phyloP scores from a whole-genome alignment of 352 stramenopile genomes.

The Phytophthora pini region DNA sequence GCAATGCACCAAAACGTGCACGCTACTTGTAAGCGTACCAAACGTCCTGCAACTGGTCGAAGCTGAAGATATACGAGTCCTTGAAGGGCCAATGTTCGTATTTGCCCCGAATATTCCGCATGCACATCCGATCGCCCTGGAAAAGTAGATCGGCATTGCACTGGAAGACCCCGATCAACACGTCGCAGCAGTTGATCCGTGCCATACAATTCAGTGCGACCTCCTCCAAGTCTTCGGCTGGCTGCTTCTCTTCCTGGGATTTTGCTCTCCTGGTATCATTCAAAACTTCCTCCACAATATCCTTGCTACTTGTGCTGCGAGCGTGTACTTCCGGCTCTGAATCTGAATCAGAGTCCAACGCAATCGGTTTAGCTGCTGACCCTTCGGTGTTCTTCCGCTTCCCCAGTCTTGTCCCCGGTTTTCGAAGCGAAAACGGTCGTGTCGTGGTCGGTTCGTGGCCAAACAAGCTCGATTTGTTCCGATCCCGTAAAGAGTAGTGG shows the following conservation, averaged over 20 bases:
- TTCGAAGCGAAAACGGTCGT: conserved; percentile 7
- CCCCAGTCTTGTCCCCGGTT: conserved; percentile 9
- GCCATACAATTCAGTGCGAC: conserved; percentile 20
- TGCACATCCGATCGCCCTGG: conserved; percentile 41
- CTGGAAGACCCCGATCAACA: conserved; percentile 53
- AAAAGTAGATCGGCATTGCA: conserved; percentile 44
- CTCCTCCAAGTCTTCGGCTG: conserved; percentile 24
- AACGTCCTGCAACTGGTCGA: conserved; percentile 23
- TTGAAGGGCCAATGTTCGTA: conserved; percentile 41
- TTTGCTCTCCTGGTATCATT: conserved; percentile 18
- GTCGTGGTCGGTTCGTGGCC: conserved; percentile 3
- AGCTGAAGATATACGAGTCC: conserved; percentile 26
- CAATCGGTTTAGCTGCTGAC: conserved; percentile 55
- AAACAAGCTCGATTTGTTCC: conserved; percentile 13
- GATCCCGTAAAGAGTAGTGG: conserved; percentile 26
- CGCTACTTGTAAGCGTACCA: conserved; percentile 17
- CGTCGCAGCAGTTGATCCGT: conserved; percentile 37
- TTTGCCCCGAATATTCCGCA: conserved; percentile 49
- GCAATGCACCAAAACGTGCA: neutral
- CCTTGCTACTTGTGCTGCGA: conserved; percentile 2
- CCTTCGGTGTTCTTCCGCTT: conserved; percentile 38
- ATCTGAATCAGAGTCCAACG: conserved; percentile 58
- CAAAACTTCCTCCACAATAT: conserved; percentile 13
- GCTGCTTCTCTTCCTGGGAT: conserved; percentile 23
- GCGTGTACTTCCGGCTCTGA: conserved; percentile 25